These are phyloP conservation scores for Ploettnerulaceae sp. DNA, from an alignment of 2,329 filamentous ascomycete genomes.

Conservation along the genomic window DNA sequence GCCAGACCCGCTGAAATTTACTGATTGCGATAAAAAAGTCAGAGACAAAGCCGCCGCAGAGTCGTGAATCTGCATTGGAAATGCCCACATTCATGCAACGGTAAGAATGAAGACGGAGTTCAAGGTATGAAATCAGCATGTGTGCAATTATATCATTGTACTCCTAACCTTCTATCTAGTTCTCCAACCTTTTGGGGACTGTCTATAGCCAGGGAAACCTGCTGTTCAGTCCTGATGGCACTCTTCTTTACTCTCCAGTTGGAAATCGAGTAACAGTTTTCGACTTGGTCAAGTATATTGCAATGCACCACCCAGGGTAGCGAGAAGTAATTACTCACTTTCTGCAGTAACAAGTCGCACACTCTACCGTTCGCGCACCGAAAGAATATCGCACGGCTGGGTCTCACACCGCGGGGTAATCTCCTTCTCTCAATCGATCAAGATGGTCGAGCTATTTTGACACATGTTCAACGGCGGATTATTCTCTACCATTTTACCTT, in stretches of 20 bases:
- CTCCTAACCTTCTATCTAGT: slow-evolving; percentile 52
- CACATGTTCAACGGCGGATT: slow-evolving; percentile 80
- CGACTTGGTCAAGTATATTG: slow-evolving; percentile 79
- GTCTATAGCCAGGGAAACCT: slow-evolving; percentile 98
- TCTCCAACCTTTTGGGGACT: slow-evolving; percentile 96
- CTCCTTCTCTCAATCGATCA: slow-evolving; percentile 90
- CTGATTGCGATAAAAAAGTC: slow-evolving; percentile 19
- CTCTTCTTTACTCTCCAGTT: slow-evolving; percentile 90
- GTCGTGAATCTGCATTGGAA: slow-evolving; percentile 8
- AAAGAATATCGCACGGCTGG: slow-evolving; percentile 85
- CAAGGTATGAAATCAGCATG: no score
- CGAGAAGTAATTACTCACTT: slow-evolving; percentile 11
- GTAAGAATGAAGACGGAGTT: slow-evolving; percentile 96
- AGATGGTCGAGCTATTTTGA: slow-evolving; percentile 88
- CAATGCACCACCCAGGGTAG: neutral
- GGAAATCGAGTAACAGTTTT: slow-evolving; percentile 95
- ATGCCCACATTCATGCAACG: slow-evolving; percentile 28
- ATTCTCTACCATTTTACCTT: slow-evolving; percentile 96
- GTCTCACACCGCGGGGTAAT: slow-evolving; percentile 85
- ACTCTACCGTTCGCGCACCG: slow-evolving; percentile 88
- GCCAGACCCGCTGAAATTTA: slow-evolving; percentile 3
- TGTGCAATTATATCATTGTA: no score
- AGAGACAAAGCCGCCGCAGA: no score
- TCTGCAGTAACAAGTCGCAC: slow-evolving; percentile 72
- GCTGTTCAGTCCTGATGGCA: slow-evolving; percentile 93